These are phyloP conservation scores for Pichia terricola DNA, from an alignment of 1,139 yeast genomes.

Conservation along the genomic window DNA sequence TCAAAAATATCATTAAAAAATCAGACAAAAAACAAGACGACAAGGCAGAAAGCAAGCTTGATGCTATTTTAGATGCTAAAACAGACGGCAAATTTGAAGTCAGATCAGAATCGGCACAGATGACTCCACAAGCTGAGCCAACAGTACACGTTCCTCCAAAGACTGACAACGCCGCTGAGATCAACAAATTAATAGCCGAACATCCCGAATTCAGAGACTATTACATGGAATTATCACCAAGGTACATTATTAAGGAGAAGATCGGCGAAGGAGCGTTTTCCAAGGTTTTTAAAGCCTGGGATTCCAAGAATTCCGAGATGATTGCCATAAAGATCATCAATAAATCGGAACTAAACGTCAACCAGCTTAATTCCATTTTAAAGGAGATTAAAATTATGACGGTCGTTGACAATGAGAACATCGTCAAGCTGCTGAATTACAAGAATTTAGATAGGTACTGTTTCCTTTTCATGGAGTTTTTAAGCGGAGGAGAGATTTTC, in stretches of 20 bases:
- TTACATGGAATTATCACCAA: constrained; percentile 20
- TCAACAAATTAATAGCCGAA: no score
- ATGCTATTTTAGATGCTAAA: no score
- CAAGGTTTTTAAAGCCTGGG: constrained; percentile 41
- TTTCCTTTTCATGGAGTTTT: constrained; percentile 45
- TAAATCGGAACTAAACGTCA: constrained; percentile 44
- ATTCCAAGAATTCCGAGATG: constrained; percentile 26
- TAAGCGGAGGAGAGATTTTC: constrained; percentile 67
- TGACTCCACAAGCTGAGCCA: no score
- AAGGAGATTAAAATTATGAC: constrained; percentile 55
- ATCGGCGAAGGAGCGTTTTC: constrained; percentile 57
- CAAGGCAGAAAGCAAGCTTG: no score
- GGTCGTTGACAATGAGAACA: constrained; percentile 32
- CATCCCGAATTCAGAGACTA: constrained; percentile 15
- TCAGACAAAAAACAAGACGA: no score
- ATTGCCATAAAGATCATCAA: constrained; percentile 48
- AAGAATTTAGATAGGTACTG: constrained; percentile 36
- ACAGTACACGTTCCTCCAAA: no score
- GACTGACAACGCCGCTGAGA: no score
- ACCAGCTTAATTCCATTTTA: constrained; percentile 44
- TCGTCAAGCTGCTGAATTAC: constrained; percentile 28
- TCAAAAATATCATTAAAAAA: no score
- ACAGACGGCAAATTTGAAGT: no score
- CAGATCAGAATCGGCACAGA: no score
- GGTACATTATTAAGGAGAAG: constrained; percentile 33